These are phyloP conservation scores for Rhodotorula sp. DNA, from an alignment of 1,284 basidiomycete species.

Conservation along the genomic window DNA sequence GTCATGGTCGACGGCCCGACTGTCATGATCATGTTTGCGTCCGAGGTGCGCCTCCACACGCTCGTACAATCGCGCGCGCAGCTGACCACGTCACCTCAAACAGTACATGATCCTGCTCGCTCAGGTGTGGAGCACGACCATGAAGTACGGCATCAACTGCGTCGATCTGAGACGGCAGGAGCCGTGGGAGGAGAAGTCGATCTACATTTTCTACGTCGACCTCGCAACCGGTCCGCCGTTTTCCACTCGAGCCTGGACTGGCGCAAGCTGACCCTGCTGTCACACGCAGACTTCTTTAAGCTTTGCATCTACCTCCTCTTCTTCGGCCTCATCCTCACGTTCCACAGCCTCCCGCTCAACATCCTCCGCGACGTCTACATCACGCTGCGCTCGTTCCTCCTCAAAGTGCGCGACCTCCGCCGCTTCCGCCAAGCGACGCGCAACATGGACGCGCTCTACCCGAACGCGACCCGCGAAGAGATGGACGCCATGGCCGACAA, in stretches of 20 bases:
- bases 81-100: slow-evolving; percentile 17
- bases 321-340: slow-evolving; percentile 86
- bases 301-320: slow-evolving; percentile 88
- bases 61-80: too few relatives aligned
- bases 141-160: slow-evolving; percentile 82
- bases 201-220: slow-evolving; percentile 94
- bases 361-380: slow-evolving; percentile 96
- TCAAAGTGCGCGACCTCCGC: slow-evolving; percentile 77
- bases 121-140: slow-evolving; percentile 71
- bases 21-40: slow-evolving; percentile 90
- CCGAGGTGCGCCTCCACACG: slow-evolving; percentile 64
- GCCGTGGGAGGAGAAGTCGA: slow-evolving; percentile 93
- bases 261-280: neutral
- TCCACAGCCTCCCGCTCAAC: slow-evolving; percentile 95
- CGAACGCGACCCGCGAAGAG: slow-evolving; percentile 86
- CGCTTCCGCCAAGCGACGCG: slow-evolving; percentile 90
- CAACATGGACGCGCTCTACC: slow-evolving; percentile 96
- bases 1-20: slow-evolving; percentile 77
- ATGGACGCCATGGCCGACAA: slow-evolving; percentile 75
- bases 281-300: slow-evolving; percentile 78
- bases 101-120: slow-evolving; percentile 89
- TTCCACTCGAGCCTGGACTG: slow-evolving; percentile 1
- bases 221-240: slow-evolving; percentile 69
- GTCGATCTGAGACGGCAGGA: slow-evolving; percentile 64
- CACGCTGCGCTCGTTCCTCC: slow-evolving; percentile 86